Conservation (phyloP, 2,329 filamentous ascomycete species). For the Pseudogymnoascus sp. region DNA sequence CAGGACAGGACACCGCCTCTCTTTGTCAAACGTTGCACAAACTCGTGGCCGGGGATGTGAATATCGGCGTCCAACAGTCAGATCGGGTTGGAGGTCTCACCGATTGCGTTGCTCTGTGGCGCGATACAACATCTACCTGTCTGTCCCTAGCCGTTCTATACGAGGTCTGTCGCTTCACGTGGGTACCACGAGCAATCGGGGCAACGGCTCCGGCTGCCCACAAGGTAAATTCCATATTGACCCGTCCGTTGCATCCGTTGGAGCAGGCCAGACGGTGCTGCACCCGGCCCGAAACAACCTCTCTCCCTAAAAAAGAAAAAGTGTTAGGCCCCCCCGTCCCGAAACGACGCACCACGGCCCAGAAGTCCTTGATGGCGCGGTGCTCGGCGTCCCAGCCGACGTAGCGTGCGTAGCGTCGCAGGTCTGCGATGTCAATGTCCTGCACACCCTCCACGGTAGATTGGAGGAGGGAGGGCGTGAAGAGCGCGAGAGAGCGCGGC, state of each 20-base stretch:
- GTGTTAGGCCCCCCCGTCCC: constrained; percentile 30
- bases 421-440: constrained; percentile 67
- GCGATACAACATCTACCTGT: background rate
- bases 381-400: constrained; percentile 70
- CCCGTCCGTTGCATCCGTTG: too few species aligned
- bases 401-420: constrained; percentile 67
- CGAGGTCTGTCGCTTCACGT: background rate
- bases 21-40: background rate
- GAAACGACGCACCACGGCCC: constrained; percentile 67
- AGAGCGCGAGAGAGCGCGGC: constrained; percentile 61
- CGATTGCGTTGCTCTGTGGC: background rate
- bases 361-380: constrained; percentile 70
- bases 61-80: background rate
- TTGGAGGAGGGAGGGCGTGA: constrained; percentile 65
- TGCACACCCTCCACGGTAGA: constrained; percentile 76
- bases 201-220: background rate
- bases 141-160: background rate
- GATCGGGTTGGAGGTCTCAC: background rate
- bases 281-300: background rate
- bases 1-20: background rate
- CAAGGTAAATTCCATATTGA: background rate
- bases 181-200: background rate
- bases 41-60: background rate
- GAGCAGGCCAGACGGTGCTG: background rate
- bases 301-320: background rate